Conservation (phyloP, 306 rosid species). For the Lupinus albus region DNA sequence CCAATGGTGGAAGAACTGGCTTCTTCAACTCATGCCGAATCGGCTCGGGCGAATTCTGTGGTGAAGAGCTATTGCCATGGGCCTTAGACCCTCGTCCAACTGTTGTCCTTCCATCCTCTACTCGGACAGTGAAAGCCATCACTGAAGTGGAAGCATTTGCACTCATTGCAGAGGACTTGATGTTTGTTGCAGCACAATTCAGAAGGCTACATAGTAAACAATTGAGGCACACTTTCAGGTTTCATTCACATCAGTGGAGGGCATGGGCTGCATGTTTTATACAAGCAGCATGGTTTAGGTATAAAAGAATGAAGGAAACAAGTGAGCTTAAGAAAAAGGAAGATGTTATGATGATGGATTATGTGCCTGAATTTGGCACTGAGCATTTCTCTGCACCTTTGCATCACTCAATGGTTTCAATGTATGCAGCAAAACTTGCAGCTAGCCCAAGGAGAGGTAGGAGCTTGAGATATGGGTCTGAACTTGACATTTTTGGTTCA, state of each 20-base stretch:
- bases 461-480: conserved; percentile 49
- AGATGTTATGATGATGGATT: conserved; percentile 5
- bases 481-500: conserved; percentile 48
- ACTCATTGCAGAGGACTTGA: conserved; percentile 56
- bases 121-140: conserved; percentile 55
- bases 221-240: conserved; percentile 53
- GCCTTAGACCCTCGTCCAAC: conserved; percentile 57
- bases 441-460: conserved; percentile 49
- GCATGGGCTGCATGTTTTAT: conserved; percentile 69
- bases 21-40: conserved; percentile 56
- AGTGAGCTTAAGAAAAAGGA: conserved; percentile 49
- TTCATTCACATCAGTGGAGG: conserved; percentile 58
- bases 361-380: conserved; percentile 30
- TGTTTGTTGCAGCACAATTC: conserved; percentile 59
- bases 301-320: conserved; percentile 48
- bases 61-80: conserved; percentile 67
- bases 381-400: conserved; percentile 52
- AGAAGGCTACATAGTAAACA: conserved; percentile 60
- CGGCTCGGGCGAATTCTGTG: conserved; percentile 68
- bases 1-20: conserved; percentile 63
- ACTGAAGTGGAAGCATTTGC: conserved; percentile 70
- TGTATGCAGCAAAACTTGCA: conserved; percentile 40
- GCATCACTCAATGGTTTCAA: conserved; percentile 24
- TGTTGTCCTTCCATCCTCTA: conserved; percentile 53
- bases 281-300: conserved; percentile 69